Conservation (phyloP, 257 asterid species). For the Galeopsis tetrahit region DNA sequence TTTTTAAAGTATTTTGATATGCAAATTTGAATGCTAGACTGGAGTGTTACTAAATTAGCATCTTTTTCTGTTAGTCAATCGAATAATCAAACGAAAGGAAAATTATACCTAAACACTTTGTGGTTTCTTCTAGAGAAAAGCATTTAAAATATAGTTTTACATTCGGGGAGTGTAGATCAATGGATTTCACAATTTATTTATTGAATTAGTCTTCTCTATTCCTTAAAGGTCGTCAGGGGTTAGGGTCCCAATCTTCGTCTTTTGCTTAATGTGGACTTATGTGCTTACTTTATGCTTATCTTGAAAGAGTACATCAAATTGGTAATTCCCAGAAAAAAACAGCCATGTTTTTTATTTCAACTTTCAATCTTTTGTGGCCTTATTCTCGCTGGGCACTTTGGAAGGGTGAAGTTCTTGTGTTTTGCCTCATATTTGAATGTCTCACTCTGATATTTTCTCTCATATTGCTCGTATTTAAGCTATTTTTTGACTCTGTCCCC, state of each 20-base stretch:
- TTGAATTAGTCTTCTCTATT: too few relatives aligned
- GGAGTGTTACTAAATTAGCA: constrained; percentile 2
- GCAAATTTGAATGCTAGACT: constrained; percentile 7
- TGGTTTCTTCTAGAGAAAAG: neutral
- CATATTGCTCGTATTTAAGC: neutral
- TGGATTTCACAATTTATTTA: too few relatives aligned
- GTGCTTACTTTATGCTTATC: neutral
- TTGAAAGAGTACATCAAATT: neutral
- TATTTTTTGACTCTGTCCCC: neutral
- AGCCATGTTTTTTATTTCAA: neutral
- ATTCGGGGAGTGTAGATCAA: too few relatives aligned
- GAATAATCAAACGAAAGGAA: constrained; percentile 5
- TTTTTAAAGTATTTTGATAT: neutral
- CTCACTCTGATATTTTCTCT: neutral
- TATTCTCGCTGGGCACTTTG: neutral
- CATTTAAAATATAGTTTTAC: neutral
- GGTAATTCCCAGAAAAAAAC: neutral
- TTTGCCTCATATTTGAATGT: neutral
- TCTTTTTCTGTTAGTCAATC: constrained; percentile 19
- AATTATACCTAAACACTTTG: neutral
- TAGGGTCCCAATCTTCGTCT: too few relatives aligned
- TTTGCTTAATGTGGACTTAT: constrained; percentile 1
- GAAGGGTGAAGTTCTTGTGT: constrained; percentile 1
- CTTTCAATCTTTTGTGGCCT: neutral
- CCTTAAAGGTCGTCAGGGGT: too few relatives aligned